Percentiles rank a stretch among this genome's conserved stretches.
Conservation (phyloP, 2,329 filamentous ascomycete species). For the Colletotrichum eleusines region DNA sequence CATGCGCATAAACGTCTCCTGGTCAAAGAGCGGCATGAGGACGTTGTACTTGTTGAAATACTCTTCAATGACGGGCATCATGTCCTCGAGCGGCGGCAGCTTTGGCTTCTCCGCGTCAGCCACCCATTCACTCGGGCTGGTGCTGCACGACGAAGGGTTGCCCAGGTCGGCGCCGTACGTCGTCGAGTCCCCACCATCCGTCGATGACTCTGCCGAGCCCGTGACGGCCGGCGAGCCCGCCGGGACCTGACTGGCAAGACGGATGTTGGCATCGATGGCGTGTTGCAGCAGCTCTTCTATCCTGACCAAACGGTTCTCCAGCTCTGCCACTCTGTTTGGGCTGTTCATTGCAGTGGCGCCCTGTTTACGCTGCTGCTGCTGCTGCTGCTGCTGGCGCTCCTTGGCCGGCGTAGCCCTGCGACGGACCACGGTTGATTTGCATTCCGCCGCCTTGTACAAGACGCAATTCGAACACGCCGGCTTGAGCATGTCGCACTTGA, state of each 20-base stretch:
- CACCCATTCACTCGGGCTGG: conserved; percentile 29
- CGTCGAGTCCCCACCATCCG: neutral
- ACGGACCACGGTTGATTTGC: conserved; percentile 49
- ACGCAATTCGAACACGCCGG: conserved; percentile 59
- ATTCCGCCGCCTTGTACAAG: conserved; percentile 57
- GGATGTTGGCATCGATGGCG: conserved; percentile 45
- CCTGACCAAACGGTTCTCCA: conserved; percentile 47
- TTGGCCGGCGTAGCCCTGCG: conserved; percentile 44
- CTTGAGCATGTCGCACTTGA: conserved; percentile 60
- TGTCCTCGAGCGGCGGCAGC: conserved; percentile 52
- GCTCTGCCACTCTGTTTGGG: conserved; percentile 33
- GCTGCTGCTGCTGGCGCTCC: conserved; percentile 22
- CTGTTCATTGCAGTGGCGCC: neutral
- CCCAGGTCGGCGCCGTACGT: conserved; percentile 9
- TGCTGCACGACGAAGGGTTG: conserved; percentile 11
- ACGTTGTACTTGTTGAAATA: conserved; percentile 54
- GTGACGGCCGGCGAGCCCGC: neutral
- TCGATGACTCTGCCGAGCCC: neutral
- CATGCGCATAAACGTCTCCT: conserved; percentile 52
- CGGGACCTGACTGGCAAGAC: conserved; percentile 1
- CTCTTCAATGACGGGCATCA: conserved; percentile 52
- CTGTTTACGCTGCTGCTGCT: conserved; percentile 35
- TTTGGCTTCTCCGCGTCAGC: conserved; percentile 39
- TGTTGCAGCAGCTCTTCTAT: conserved; percentile 51
- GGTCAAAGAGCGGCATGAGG: conserved; percentile 54